phyloP scores from a whole-genome alignment of 2,329 filamentous ascomycete genomes.

The Capronia americana region DNA sequence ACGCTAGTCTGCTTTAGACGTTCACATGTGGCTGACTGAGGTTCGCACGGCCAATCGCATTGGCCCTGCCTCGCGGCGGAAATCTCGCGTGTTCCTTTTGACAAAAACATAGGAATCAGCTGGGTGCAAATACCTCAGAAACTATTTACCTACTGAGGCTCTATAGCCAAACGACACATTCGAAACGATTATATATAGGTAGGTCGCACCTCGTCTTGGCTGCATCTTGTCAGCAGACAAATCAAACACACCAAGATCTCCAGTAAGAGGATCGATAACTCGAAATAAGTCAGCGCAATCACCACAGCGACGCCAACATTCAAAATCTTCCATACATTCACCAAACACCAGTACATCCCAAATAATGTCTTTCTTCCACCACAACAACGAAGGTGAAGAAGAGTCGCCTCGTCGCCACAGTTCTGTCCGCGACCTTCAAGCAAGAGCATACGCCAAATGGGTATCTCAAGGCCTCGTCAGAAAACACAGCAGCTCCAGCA shows the following conservation, averaged over 20 bases:
- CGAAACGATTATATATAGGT: not conserved
- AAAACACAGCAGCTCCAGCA: conserved; percentile 3
- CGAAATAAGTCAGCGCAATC: not conserved
- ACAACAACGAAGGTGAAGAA: conserved; percentile 19
- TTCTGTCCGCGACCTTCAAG: conserved; percentile 28
- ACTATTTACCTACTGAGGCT: not conserved
- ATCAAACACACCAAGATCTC: conserved; percentile 2
- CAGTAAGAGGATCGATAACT: not conserved
- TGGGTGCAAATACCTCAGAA: not conserved
- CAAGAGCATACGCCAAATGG: conserved; percentile 28
- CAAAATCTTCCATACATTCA: not conserved
- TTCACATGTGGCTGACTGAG: not conserved
- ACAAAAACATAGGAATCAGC: not conserved
- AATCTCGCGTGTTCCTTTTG: not conserved
- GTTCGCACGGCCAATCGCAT: not conserved
- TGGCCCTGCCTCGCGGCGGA: not conserved
- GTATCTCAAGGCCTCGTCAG: not conserved
- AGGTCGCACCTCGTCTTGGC: not conserved
- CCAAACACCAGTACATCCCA: not conserved
- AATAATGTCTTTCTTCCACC: conserved; percentile 24
- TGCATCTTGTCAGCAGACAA: not conserved
- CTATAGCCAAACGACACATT: not conserved
- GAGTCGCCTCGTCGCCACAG: conserved; percentile 4
- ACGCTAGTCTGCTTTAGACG: not conserved
- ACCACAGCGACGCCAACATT: not conserved